These are phyloP conservation scores for Ormosia semicastrata DNA, from an alignment of 306 rosid genomes.

Conservation along the genomic window DNA sequence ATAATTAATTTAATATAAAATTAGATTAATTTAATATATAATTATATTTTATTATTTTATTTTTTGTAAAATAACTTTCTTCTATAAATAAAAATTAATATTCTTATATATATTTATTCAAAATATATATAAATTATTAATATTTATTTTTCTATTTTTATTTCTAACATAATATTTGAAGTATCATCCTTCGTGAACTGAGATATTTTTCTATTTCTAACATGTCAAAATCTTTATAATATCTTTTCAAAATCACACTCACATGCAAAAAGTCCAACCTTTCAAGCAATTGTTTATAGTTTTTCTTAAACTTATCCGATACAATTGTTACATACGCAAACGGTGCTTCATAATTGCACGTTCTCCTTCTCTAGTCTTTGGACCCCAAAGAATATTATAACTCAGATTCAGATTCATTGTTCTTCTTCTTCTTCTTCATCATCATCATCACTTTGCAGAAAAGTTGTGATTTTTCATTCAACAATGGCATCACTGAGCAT, in stretches of 20 bases:
- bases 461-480: constrained; percentile 18
- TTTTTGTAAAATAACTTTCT: no score
- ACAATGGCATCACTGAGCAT: constrained; percentile 69
- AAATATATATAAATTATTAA: no score
- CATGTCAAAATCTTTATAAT: neutral
- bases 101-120: no score
- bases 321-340: constrained; percentile 17
- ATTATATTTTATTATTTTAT: no score
- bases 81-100: no score
- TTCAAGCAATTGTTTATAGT: neutral
- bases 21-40: no score
- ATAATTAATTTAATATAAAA: no score
- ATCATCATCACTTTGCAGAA: constrained; percentile 18
- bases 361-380: neutral
- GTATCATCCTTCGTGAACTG: no score
- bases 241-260: neutral
- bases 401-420: constrained; percentile 75
- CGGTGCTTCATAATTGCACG: constrained; percentile 40
- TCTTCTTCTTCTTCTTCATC: neutral
- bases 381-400: constrained; percentile 19
- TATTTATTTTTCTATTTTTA: no score
- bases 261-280: constrained; percentile 10
- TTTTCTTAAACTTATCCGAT: constrained; percentile 16
- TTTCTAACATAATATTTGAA: no score
- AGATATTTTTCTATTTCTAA: no score